Conservation (phyloP, 768 basidiomycete species). For the Amyloporia xantha region DNA sequence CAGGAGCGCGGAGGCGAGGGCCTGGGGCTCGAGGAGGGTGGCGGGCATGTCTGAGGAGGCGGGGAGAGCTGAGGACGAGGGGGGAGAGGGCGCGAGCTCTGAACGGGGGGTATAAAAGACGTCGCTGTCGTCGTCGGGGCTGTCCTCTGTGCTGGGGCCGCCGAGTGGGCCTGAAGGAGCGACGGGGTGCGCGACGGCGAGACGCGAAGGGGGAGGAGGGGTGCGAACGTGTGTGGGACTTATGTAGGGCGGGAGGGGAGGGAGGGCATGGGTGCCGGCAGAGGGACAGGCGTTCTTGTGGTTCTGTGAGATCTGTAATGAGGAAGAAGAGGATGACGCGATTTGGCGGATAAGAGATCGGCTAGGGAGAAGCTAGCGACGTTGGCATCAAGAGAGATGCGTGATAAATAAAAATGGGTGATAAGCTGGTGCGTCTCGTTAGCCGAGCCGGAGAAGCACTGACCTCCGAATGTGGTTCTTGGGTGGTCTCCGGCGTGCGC, state of each 20-base stretch:
- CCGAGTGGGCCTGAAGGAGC: slow-evolving; percentile 1
- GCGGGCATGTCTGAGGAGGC: slow-evolving; percentile 34
- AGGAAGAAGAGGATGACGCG: slow-evolving; percentile 4
- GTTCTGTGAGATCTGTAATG: no score
- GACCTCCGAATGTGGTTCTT: not conserved
- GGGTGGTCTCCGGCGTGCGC: not conserved
- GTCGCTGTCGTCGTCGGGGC: slow-evolving; percentile 35
- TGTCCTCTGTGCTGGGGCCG: slow-evolving; percentile 12
- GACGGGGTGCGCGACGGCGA: slow-evolving; percentile 8
- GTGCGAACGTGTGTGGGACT: not conserved
- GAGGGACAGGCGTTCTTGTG: not conserved
- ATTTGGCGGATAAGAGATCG: slow-evolving; percentile 6
- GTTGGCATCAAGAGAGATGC: not conserved
- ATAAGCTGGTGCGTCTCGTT: slow-evolving; percentile 3
- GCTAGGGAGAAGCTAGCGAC: slow-evolving; percentile 3
- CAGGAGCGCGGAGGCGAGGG: slow-evolving; percentile 22
- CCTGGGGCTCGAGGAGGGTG: slow-evolving; percentile 21
- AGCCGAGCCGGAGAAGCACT: not conserved
- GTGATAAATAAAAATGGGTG: not conserved
- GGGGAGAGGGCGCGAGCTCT: slow-evolving; percentile 39
- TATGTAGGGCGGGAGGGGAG: slow-evolving; percentile 4
- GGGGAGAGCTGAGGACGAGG: slow-evolving; percentile 35
- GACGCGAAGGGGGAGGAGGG: slow-evolving; percentile 1
- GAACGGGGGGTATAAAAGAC: slow-evolving; percentile 55
- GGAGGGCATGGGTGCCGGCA: not conserved